A percentile compares a stretch with the other conserved stretches of the same genome.
phyloP scores from a whole-genome alignment of 2,329 filamentous ascomycete genomes.

The Saccharata proteae region DNA sequence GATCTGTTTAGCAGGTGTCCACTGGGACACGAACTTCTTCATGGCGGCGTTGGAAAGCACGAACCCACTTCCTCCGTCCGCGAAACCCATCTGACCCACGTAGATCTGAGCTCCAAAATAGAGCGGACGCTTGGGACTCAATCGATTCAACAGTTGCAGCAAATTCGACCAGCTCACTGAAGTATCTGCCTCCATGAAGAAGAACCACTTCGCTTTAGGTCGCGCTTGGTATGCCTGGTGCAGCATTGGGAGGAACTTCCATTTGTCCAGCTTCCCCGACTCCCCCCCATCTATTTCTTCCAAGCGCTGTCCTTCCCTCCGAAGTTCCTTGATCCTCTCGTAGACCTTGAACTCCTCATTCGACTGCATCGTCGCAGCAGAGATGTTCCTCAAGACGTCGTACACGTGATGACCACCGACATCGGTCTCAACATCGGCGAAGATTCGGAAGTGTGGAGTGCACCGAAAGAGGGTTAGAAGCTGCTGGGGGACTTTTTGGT shows the following conservation, averaged over 20 bases:
- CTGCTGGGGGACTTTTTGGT: too few relatives aligned
- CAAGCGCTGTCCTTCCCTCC: too few relatives aligned
- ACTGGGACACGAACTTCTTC: constrained; percentile 2
- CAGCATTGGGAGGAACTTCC: constrained; percentile 46
- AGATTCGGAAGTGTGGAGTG: too few relatives aligned
- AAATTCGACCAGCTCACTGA: constrained; percentile 7
- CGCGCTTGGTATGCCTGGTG: constrained; percentile 31
- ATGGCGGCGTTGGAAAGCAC: constrained; percentile 4
- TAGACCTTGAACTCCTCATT: too few relatives aligned
- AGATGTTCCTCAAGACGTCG: too few relatives aligned
- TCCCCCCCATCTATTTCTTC: too few relatives aligned
- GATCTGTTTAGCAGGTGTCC: constrained; percentile 4
- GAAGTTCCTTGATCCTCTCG: too few relatives aligned
- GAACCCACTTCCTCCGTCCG: constrained; percentile 3
- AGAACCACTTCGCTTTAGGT: constrained; percentile 7
- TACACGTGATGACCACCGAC: too few relatives aligned
- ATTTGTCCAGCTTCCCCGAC: constrained; percentile 42
- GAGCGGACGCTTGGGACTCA: constrained; percentile 4
- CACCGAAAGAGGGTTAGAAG: too few relatives aligned
- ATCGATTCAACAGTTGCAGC: constrained; percentile 1
- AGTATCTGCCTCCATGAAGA: constrained; percentile 9
- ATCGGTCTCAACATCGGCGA: too few relatives aligned
- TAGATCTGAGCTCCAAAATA: constrained; percentile 8
- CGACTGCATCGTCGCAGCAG: too few relatives aligned
- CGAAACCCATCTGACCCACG: constrained; percentile 5